A percentile compares a stretch with the other conserved stretches of the same genome.
Evolutionary conservation across 805 yeast species (phyloP).

Genomic region (Schwanniomyces polymorphus): DNA sequence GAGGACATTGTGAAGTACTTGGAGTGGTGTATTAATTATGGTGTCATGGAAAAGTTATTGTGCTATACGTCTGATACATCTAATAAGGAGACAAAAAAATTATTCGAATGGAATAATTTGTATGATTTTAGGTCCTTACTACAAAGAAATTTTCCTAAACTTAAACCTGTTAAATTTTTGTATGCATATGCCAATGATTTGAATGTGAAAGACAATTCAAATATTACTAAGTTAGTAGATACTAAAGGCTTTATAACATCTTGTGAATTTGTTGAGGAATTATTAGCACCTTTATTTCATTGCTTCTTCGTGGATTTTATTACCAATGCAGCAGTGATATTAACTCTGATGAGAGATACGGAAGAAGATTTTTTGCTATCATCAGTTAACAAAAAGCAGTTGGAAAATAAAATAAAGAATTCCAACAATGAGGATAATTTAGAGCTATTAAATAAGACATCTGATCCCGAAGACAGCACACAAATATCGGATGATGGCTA

Average conservation of each 20-base stretch:
- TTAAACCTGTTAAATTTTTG: conserved; percentile 50
- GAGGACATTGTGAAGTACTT: conserved; percentile 59
- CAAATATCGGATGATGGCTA: neutral
- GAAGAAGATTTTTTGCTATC: conserved; percentile 74
- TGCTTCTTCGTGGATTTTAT: conserved; percentile 56
- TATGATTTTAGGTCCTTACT: conserved; percentile 67
- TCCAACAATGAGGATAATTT: conserved; percentile 1
- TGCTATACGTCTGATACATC: conserved; percentile 59
- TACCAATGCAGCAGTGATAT: conserved; percentile 61
- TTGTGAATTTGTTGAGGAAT: conserved; percentile 21
- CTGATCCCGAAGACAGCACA: conserved; percentile 4
- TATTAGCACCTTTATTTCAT: conserved; percentile 45
- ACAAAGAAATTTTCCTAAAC: conserved; percentile 64
- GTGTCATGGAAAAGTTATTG: conserved; percentile 70
- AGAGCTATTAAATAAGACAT: conserved; percentile 1
- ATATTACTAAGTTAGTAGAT: conserved; percentile 33
- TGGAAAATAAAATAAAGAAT: conserved; percentile 2
- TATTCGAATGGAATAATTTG: conserved; percentile 45
- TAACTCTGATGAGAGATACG: conserved; percentile 66
- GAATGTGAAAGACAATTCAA: conserved; percentile 21
- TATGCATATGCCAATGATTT: conserved; percentile 45
- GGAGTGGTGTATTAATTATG: conserved; percentile 56
- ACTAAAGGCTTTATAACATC: conserved; percentile 16
- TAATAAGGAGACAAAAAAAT: conserved; percentile 30
- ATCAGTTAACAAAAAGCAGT: conserved; percentile 24